These are phyloP conservation scores for Stereocaulon alpinum DNA, from an alignment of 495 filamentous ascomycete species.

Conservation along the genomic window DNA sequence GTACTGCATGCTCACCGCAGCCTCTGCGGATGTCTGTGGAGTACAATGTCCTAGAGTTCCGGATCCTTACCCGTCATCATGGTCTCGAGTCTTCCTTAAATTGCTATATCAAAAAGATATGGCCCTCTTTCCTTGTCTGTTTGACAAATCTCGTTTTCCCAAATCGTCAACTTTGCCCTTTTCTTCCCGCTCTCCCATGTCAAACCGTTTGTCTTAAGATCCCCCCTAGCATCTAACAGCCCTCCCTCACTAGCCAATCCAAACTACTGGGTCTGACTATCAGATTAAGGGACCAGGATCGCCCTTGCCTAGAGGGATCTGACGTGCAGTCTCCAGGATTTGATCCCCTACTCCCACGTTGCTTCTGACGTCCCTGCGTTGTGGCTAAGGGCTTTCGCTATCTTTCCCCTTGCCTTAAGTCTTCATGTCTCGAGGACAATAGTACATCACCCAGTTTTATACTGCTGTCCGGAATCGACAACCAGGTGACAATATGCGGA, in stretches of 20 bases:
- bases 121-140: constrained; percentile 2
- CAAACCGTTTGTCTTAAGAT: constrained; percentile 2
- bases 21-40: neutral
- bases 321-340: constrained; percentile 10
- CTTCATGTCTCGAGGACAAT: neutral
- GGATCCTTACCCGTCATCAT: neutral
- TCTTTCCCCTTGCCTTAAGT: neutral
- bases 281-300: neutral
- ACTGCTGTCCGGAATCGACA: neutral
- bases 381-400: neutral
- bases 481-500: neutral
- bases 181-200: constrained; percentile 9
- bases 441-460: neutral
- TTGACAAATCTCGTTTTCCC: neutral
- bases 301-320: constrained; percentile 5
- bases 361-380: neutral
- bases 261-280: constrained; percentile 3
- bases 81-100: neutral
- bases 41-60: neutral
- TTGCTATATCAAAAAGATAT: constrained; percentile 6
- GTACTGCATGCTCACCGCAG: constrained; percentile 5
- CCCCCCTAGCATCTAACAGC: neutral
- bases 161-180: neutral
- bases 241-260: neutral
- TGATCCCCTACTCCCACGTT: constrained; percentile 1